Base-by-base conservation (phyloP, 345 rosid genomes). In the Gossypium australe region DNA sequence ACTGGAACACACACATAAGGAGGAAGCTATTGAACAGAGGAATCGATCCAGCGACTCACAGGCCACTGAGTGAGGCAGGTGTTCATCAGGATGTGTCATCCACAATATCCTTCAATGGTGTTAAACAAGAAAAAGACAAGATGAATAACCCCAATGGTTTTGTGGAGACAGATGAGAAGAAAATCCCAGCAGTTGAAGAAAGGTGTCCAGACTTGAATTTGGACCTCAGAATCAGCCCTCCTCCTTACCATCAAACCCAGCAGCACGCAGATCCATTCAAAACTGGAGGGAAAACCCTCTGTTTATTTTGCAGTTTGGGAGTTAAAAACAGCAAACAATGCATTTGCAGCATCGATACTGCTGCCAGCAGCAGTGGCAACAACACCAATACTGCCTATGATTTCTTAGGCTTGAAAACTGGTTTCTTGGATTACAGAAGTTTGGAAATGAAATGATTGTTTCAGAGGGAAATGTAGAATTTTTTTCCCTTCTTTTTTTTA, bases 141-240 rank as follows among this genome's bases (percentile, higher is more conserved):
- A 75, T 25, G 18, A 44, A 22, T 13, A 41, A 20, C 43, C 51
- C 72, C 0, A 38, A 2, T 56, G 80, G 76, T 41, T 55, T 78
- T 55, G 47, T 67, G 78, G 81, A 77, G 51, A 47, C 13, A 7
- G 77, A 75, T 10, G 87, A 80, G 57, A 77, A 80, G 62, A 78
- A 24, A 52, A 78, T 9, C 73, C 45, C 24, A 62, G 76, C 67
- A 67, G 74, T 74, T 77, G 45, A 80, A 34, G 91, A 82, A 72
- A 84, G 78, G 73, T 83, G 90, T 48, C 87, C 94, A 7, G 96
- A 88, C 78, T 86, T 94, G 87, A 94, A 87, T 78, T 92, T 94
- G 12, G 98, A 92, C 76, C 94, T 94, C 8, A 87, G 87, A 79
- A 94, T 94, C 52, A 89, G 96, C 80, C 97, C 89, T 17, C 97